Percentiles rank a stretch among this genome's conserved stretches.
phyloP scores from a whole-genome alignment of 2,329 filamentous ascomycete genomes.

The Aspergillus hiratsukae region DNA sequence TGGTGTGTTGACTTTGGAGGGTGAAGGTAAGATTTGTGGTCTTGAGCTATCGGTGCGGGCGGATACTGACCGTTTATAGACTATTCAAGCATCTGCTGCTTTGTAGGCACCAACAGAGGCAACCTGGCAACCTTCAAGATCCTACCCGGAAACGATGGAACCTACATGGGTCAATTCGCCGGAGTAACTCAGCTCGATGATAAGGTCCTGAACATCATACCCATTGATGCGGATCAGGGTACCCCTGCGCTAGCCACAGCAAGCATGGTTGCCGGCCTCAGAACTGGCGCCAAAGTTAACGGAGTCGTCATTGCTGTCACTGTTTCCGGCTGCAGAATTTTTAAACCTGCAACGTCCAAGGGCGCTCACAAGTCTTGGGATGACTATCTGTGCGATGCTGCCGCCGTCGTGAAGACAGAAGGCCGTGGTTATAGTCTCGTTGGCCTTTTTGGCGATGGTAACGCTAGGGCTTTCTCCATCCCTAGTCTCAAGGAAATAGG shows the following conservation, averaged over 20 bases:
- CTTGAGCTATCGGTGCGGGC: background rate
- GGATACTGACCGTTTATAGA: slow-evolving; percentile 41
- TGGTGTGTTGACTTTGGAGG: slow-evolving; percentile 86
- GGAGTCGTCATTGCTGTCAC: slow-evolving; percentile 78
- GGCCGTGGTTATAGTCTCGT: slow-evolving; percentile 74
- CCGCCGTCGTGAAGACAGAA: slow-evolving; percentile 69
- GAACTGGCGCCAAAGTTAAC: slow-evolving; percentile 69
- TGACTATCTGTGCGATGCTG: slow-evolving; percentile 74
- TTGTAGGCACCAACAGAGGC: slow-evolving; percentile 82
- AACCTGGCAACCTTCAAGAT: slow-evolving; percentile 88
- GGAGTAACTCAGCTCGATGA: slow-evolving; percentile 66
- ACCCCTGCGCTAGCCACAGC: slow-evolving; percentile 72
- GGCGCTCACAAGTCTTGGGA: slow-evolving; percentile 92
- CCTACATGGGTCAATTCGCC: slow-evolving; percentile 68
- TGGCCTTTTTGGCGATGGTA: slow-evolving; percentile 78
- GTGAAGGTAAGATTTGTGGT: slow-evolving; percentile 57
- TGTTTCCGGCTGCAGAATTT: slow-evolving; percentile 71
- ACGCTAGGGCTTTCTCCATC: slow-evolving; percentile 75
- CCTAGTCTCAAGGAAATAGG: slow-evolving; percentile 83
- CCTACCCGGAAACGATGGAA: slow-evolving; percentile 63
- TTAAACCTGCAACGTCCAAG: slow-evolving; percentile 77
- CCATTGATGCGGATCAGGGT: slow-evolving; percentile 75
- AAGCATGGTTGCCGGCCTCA: slow-evolving; percentile 67
- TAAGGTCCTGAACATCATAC: slow-evolving; percentile 68
- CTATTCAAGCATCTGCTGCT: slow-evolving; percentile 90